Percentiles rank a stretch among this genome's conserved stretches.
Conservation (phyloP, 2,329 filamentous ascomycete species). For the Epichloe scottii region DNA sequence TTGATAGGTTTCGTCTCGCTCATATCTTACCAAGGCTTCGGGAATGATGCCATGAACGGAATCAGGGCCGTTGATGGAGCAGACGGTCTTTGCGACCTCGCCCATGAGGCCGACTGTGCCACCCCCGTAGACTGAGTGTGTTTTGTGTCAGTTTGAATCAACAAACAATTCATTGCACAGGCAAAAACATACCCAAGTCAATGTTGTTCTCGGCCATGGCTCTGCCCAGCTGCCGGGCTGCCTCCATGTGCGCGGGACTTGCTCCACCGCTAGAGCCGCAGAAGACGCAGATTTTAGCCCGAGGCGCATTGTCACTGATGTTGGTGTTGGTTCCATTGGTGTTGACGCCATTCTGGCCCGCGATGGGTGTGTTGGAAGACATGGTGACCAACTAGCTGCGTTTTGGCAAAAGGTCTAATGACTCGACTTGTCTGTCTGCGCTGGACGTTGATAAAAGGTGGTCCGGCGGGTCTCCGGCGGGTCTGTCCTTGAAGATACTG, state of each 20-base stretch:
- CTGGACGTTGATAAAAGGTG: background rate
- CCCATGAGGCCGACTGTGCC: slow-evolving; percentile 95
- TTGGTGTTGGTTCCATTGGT: slow-evolving; percentile 12
- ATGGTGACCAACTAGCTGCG: slow-evolving; percentile 1
- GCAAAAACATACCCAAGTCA: slow-evolving; percentile 43
- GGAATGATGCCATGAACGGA: slow-evolving; percentile 92
- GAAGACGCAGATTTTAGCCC: slow-evolving; percentile 78
- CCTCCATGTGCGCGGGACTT: slow-evolving; percentile 61
- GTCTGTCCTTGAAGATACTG: background rate
- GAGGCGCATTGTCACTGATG: slow-evolving; percentile 13
- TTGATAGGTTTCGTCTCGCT: slow-evolving; percentile 50
- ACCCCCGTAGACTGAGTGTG: slow-evolving; percentile 69
- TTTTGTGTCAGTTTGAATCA: background rate
- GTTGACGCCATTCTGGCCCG: slow-evolving; percentile 13
- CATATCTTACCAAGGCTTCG: slow-evolving; percentile 65
- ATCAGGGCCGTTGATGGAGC: slow-evolving; percentile 65
- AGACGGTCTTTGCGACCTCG: slow-evolving; percentile 76
- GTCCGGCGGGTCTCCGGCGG: background rate
- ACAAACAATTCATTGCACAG: background rate
- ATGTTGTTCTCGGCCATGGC: slow-evolving; percentile 67
- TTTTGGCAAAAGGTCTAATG: background rate
- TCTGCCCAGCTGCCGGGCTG: slow-evolving; percentile 62
- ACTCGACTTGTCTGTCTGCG: too few relatives aligned
- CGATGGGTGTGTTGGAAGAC: slow-evolving; percentile 6
- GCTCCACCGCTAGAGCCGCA: slow-evolving; percentile 72